These are phyloP conservation scores for Batkoa obscura DNA, from an alignment of 371 early-diverging fungal species.

Conservation along the genomic window DNA sequence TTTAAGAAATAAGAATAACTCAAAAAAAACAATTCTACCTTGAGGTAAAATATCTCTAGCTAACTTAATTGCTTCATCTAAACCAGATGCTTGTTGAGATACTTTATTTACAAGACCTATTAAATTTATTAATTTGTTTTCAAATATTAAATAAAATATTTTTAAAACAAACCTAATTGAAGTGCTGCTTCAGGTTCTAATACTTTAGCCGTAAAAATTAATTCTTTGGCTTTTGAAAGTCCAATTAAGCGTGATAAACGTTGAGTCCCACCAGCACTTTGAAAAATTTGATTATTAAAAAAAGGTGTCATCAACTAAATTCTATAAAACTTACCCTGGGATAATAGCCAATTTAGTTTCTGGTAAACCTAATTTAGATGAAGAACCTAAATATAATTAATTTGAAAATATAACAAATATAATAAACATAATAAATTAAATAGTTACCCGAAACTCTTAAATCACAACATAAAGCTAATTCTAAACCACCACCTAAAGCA, in stretches of 20 bases:
- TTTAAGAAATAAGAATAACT: neutral
- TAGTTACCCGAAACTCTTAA: slow-evolving; percentile 62
- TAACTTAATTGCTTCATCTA: slow-evolving; percentile 49
- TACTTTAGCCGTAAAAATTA: slow-evolving; percentile 67
- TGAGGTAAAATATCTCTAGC: slow-evolving; percentile 66
- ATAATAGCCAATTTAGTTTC: slow-evolving; percentile 93
- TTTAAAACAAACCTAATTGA: slow-evolving; percentile 24
- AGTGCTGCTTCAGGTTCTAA: slow-evolving; percentile 39
- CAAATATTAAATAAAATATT: neutral
- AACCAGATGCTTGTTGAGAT: too few relatives aligned
- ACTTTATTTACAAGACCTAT: slow-evolving; percentile 65
- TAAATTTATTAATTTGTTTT: neutral
- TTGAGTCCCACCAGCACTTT: slow-evolving; percentile 90
- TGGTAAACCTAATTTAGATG: slow-evolving; percentile 72
- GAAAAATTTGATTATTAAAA: neutral
- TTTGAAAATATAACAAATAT: too few relatives aligned
- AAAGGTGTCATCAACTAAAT: neutral
- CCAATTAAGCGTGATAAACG: slow-evolving; percentile 77
- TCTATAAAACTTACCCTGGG: slow-evolving; percentile 45
- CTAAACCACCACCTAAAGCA: slow-evolving; percentile 87
- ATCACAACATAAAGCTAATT: slow-evolving; percentile 83
- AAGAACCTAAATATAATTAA: too few relatives aligned
- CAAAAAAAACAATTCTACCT: slow-evolving; percentile 10
- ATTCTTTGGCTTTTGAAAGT: slow-evolving; percentile 72
- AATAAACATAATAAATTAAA: too few relatives aligned